A percentile compares a stretch with the other conserved stretches of the same genome.
phyloP scores from a whole-genome alignment of 495 filamentous ascomycete genomes.

The Penicillium crystallinum region DNA sequence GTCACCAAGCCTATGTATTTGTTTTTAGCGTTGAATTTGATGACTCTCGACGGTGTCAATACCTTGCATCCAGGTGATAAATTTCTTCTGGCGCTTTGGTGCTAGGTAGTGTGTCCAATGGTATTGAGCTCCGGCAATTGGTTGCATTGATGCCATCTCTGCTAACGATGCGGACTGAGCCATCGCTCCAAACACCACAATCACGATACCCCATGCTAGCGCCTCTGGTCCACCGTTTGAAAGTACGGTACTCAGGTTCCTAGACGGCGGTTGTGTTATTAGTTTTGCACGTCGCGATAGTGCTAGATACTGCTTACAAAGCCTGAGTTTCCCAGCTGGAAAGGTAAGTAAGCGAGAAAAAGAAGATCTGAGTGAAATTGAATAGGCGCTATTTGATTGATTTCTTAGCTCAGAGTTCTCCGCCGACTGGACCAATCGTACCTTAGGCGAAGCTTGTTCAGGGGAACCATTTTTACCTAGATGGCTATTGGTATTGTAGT shows the following conservation, averaged over 20 bases:
- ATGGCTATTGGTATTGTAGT: neutral
- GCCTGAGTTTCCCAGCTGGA: slow-evolving; percentile 19
- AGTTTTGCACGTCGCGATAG: neutral
- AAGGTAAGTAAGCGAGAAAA: slow-evolving; percentile 18
- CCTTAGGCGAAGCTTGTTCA: slow-evolving; percentile 1
- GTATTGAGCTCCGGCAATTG: slow-evolving; percentile 28
- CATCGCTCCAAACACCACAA: slow-evolving; percentile 17
- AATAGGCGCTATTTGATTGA: slow-evolving; percentile 12
- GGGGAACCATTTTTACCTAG: neutral
- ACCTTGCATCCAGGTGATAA: slow-evolving; percentile 33
- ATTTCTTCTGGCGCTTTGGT: slow-evolving; percentile 15
- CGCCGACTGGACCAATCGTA: neutral
- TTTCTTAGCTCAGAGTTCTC: neutral
- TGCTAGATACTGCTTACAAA: neutral
- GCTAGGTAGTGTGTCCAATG: slow-evolving; percentile 37
- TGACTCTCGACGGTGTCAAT: no score
- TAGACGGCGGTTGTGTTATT: neutral
- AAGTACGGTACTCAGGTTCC: slow-evolving; percentile 12
- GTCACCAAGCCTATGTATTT: slow-evolving; percentile 4
- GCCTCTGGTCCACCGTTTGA: slow-evolving; percentile 15
- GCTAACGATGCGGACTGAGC: slow-evolving; percentile 24
- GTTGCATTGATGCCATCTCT: slow-evolving; percentile 30
- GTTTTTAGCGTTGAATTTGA: neutral
- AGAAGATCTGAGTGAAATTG: slow-evolving; percentile 19
- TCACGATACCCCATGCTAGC: slow-evolving; percentile 14